These are phyloP conservation scores for Ceriops decandra DNA, from an alignment of 345 rosid genomes.

Conservation along the genomic window DNA sequence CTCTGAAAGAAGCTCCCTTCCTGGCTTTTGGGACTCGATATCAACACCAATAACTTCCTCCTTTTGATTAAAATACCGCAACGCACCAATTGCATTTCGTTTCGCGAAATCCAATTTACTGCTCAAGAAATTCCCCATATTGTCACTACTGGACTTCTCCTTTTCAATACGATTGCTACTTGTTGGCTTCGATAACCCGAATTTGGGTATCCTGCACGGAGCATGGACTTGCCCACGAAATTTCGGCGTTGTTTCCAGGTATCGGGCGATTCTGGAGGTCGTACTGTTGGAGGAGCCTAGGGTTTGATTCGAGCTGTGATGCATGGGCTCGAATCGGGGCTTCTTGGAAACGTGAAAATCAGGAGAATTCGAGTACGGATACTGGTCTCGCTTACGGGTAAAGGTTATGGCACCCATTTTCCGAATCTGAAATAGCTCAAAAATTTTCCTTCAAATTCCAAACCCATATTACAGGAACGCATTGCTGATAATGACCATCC, in stretches of 20 bases:
- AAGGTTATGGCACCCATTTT: constrained; percentile 66
- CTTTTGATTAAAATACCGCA: constrained; percentile 35
- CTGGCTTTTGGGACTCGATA: constrained; percentile 26
- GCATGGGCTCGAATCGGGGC: constrained; percentile 46
- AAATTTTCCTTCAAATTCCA: constrained; percentile 31
- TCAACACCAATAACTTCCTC: constrained; percentile 46
- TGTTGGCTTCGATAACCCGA: constrained; percentile 32
- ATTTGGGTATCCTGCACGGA: constrained; percentile 61
- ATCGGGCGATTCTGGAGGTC: constrained; percentile 53
- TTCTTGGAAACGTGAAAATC: constrained; percentile 51
- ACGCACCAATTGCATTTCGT: constrained; percentile 37
- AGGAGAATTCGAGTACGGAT: constrained; percentile 21
- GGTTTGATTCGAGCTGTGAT: constrained; percentile 20
- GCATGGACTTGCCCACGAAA: constrained; percentile 67
- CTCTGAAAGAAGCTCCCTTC: constrained; percentile 34
- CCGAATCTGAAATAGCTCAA: constrained; percentile 7
- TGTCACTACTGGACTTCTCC: constrained; percentile 5
- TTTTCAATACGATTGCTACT: constrained; percentile 19
- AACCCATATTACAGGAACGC: constrained; percentile 24
- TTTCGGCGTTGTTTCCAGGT: constrained; percentile 56
- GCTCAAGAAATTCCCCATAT: constrained; percentile 38
- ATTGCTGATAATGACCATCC: background rate
- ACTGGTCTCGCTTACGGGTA: constrained; percentile 51
- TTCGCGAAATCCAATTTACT: constrained; percentile 33
- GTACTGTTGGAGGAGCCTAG: constrained; percentile 38